phyloP scores from a whole-genome alignment of 2,329 filamentous ascomycete species.

The Fusarium albosuccineum region DNA sequence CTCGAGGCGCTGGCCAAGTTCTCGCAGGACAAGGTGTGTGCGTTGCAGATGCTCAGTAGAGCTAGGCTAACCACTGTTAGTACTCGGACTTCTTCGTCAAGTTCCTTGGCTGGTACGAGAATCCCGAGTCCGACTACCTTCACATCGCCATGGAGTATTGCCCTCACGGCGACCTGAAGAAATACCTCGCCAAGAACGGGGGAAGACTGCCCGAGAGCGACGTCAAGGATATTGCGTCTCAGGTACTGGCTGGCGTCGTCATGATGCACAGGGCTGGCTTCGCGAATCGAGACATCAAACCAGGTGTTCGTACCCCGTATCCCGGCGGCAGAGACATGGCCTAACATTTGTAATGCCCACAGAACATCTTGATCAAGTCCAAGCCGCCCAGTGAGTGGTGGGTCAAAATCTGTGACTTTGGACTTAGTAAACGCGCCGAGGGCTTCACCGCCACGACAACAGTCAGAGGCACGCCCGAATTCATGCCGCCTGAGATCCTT shows the following conservation, averaged over 20 bases:
- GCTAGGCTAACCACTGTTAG: not conserved
- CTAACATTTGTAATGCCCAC: not conserved
- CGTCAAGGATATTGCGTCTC: not conserved
- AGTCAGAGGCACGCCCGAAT: not conserved
- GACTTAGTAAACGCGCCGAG: not conserved
- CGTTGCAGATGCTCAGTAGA: not conserved
- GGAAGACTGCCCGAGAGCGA: not conserved
- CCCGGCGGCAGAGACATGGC: not conserved
- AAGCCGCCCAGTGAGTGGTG: not conserved
- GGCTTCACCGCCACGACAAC: not conserved
- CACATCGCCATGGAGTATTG: not conserved
- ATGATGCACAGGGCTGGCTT: not conserved
- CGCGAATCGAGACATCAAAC: not conserved
- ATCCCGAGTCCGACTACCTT: not conserved
- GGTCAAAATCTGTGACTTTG: not conserved
- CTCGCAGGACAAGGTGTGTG: not conserved
- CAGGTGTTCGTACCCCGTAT: not conserved
- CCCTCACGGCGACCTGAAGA: not conserved
- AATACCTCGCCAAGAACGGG: not conserved
- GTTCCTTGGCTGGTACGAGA: not conserved
- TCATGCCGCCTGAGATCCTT: not conserved
- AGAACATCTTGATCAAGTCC: not conserved
- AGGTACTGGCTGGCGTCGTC: not conserved
- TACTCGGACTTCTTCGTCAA: not conserved
- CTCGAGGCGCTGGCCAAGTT: not conserved